Base-by-base conservation (phyloP, 805 yeast genomes). In the Tetrapisispora phaffii region DNA sequence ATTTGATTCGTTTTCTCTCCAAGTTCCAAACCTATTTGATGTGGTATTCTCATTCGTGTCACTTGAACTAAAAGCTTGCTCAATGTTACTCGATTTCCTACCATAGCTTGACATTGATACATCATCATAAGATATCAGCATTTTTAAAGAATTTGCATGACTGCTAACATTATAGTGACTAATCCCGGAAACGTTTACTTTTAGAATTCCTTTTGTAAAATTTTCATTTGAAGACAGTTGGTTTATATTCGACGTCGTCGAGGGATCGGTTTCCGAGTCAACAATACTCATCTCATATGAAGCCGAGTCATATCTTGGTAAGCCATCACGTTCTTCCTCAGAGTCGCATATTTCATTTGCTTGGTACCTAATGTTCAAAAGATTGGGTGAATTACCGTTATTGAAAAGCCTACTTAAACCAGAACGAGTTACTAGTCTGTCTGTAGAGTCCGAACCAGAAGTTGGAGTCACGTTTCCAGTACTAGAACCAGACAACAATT, bases 401-500 rank as follows among this genome's bases (percentile, higher is more conserved):
- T 28, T 38, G 19, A 38, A 38, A n/a, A 38, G 26, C 17, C 41
- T 38, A 26, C 34, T 38, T 9, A 38, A 28, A 4, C 41, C 41
- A 19, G 41, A 38, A 9, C 41, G 23, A 26, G 5, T 16, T 9
- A 19, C n/a, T n/a, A 22, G 2, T 31, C 33, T 19, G 6, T 26
- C 33, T 16, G 32, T 17, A 13, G 33, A n/a, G 2, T 15, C 19
- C 12, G 32, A 26, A 10, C 33, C 16, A 6, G 41, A 17, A 9
- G 17, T 24, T 17, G 41, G 33, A 10, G 33, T 38, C 19, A 10
- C 20, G 10, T 38, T 28, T 6, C 41, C 41, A 17, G 33, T 38
- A 38, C 31, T 38, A 19, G 41, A 19, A 6, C 12, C 23, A 17
- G 41, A 28, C 26, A 38, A 26, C n/a, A 28, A 15, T 16, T 38